These are phyloP conservation scores for Salix udensis DNA, from an alignment of 345 rosid genomes.

Conservation along the genomic window DNA sequence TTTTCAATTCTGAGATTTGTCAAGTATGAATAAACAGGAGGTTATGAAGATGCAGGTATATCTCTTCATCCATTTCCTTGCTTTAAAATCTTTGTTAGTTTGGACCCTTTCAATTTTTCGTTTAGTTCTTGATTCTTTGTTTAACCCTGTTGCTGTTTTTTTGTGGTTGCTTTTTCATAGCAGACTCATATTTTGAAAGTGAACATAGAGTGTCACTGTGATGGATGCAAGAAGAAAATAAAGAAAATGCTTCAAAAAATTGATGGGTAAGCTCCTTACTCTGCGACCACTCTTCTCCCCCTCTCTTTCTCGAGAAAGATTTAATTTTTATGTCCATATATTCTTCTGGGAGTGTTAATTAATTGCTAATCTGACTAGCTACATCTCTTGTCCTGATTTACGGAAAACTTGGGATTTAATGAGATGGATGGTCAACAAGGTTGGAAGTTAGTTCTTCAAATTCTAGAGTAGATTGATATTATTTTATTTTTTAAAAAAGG, in stretches of 20 bases:
- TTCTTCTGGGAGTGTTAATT: neutral
- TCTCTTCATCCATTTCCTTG: neutral
- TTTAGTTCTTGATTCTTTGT: neutral
- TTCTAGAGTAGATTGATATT: neutral
- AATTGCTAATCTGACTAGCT: neutral
- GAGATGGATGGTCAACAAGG: neutral
- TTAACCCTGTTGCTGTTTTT: slow-evolving; percentile 1
- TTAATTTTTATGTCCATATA: neutral
- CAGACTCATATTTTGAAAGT: slow-evolving; percentile 88
- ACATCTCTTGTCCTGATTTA: neutral
- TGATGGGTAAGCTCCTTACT: slow-evolving; percentile 48
- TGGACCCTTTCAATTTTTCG: neutral
- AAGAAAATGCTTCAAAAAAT: slow-evolving; percentile 71
- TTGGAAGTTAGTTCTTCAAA: neutral
- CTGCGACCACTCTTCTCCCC: neutral
- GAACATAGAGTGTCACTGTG: slow-evolving; percentile 72
- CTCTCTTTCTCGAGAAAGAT: neutral
- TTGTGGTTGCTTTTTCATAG: slow-evolving; percentile 19
- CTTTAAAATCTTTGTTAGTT: neutral
- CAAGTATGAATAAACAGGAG: slow-evolving; percentile 68
- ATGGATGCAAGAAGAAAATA: slow-evolving; percentile 85
- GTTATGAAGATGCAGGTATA: slow-evolving; percentile 73
- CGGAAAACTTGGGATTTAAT: neutral
- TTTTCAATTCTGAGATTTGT: neutral
- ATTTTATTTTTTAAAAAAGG: too few species aligned